These are phyloP conservation scores for Pythium periplocum DNA, from an alignment of 352 stramenopile genomes.

Conservation along the genomic window DNA sequence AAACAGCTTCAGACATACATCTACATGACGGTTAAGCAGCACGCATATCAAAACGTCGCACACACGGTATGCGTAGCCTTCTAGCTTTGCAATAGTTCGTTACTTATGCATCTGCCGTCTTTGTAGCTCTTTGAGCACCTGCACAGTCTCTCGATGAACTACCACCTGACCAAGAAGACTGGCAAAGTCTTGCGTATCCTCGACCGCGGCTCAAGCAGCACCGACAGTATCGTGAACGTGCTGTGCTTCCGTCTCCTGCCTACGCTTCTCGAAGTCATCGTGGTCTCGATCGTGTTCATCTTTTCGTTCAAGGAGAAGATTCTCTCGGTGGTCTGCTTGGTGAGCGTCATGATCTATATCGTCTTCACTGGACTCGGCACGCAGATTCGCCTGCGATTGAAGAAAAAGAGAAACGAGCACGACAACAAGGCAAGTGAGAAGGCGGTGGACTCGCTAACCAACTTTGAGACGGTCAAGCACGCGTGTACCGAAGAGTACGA, in stretches of 20 bases:
- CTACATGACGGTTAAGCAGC: conserved; percentile 94
- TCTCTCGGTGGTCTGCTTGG: conserved; percentile 80
- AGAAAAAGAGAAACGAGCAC: conserved; percentile 90
- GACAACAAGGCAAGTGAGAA: conserved; percentile 97
- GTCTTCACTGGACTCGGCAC: conserved; percentile 85
- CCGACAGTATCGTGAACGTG: conserved; percentile 95
- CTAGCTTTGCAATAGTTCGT: not conserved
- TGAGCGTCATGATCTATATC: conserved; percentile 92
- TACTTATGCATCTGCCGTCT: not conserved
- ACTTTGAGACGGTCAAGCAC: conserved; percentile 98
- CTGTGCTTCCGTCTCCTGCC: conserved; percentile 95
- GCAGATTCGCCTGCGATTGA: conserved; percentile 76
- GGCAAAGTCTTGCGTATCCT: conserved; percentile 93
- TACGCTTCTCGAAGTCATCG: conserved; percentile 93
- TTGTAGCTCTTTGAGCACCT: conserved; percentile 90
- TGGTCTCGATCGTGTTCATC: conserved; percentile 85
- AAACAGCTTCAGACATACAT: conserved; percentile 94
- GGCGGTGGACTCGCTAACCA: conserved; percentile 93
- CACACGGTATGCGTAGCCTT: conserved; percentile 46
- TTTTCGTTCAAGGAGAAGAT: conserved; percentile 91
- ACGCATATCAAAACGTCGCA: conserved; percentile 94
- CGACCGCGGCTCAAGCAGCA: conserved; percentile 81
- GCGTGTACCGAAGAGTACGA: conserved; percentile 95
- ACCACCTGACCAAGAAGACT: conserved; percentile 96
- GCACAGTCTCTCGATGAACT: conserved; percentile 95